phyloP scores from a whole-genome alignment of 371 early-diverging fungal species.

The Blakeslea trispora region DNA sequence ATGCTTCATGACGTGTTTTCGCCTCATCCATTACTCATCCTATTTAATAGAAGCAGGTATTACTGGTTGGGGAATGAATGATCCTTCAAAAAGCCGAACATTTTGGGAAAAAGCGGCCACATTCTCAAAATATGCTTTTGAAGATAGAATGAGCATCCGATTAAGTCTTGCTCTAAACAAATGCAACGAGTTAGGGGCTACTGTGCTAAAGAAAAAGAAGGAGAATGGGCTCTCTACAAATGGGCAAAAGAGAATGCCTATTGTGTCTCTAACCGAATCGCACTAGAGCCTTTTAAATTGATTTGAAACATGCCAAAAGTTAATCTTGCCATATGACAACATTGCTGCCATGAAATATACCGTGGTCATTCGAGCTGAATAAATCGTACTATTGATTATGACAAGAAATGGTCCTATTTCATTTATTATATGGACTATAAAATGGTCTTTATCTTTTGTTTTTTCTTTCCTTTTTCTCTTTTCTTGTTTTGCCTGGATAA shows the following conservation, averaged over 20 bases:
- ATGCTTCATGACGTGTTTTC: too few relatives aligned
- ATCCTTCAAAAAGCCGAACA: slow-evolving; percentile 34
- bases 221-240: slow-evolving; percentile 19
- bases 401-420: too few relatives aligned
- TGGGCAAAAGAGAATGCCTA: slow-evolving; percentile 24
- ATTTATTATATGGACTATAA: too few relatives aligned
- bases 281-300: too few relatives aligned
- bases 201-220: slow-evolving; percentile 17
- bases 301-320: too few relatives aligned
- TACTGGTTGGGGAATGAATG: slow-evolving; percentile 46
- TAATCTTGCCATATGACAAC: background rate
- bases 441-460: too few relatives aligned
- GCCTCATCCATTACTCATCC: background rate
- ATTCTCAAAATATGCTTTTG: slow-evolving; percentile 32
- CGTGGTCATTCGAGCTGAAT: too few relatives aligned
- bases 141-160: slow-evolving; percentile 28
- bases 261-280: slow-evolving; percentile 3
- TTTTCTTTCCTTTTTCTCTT: background rate
- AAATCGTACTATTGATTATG: too few relatives aligned
- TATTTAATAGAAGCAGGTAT: slow-evolving; percentile 45
- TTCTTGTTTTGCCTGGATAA: too few relatives aligned
- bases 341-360: background rate
- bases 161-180: slow-evolving; percentile 26
- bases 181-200: slow-evolving; percentile 33
- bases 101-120: slow-evolving; percentile 30